Base-by-base conservation (phyloP, 2,329 filamentous ascomycete species). In the Neonectria punicea region DNA sequence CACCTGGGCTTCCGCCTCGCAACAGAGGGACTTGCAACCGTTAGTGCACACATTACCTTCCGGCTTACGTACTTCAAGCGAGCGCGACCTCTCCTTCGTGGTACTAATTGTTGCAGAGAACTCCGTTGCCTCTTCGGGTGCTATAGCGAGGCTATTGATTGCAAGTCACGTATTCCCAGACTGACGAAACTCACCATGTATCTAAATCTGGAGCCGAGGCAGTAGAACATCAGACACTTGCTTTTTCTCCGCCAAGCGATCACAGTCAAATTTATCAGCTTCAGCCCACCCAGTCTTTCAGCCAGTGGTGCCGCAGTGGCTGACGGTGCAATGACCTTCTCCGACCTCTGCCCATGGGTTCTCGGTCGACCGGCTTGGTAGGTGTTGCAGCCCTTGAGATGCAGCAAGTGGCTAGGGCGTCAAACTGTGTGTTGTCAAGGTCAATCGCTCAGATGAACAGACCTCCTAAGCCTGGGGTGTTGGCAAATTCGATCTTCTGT, bases 371-470 rank as follows among this genome's bases (percentile, higher is more conserved):
- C 34, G 28, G 7, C 47, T 74, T 58, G 65, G 49, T 54, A 14
- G 39, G 49, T 51, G 10, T 39, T 53, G 10, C 67, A 54, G 30
- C 47, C 18, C 10, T 69, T 62, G 4, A 55, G 60, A n/a, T 56
- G 22, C 6, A 69, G 39, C 9, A 74, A 13, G 53, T 68, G 9
- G 36, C n/a, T 10, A 74, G 64, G 13, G 73, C 74, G 22, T 63
- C 44, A 5, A 74, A 65, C 13, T 71, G 28, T 1, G 8, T 44
- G 28, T 56, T 49, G n/a, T 65, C 71, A 53, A 73, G 71, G 63
- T 78, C 75, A 28, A 77, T 65, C 6, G 77, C 73, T 78, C 77
- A 81, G 22, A 80, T 76, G 49, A 80, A 59, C 4, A 72, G 61
- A 28, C 77, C 77, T 9, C 71, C 68, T 0, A 82, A 66, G 9